Conservation (phyloP, 2,329 filamentous ascomycete genomes). For the Paramyrothecium sp. region DNA sequence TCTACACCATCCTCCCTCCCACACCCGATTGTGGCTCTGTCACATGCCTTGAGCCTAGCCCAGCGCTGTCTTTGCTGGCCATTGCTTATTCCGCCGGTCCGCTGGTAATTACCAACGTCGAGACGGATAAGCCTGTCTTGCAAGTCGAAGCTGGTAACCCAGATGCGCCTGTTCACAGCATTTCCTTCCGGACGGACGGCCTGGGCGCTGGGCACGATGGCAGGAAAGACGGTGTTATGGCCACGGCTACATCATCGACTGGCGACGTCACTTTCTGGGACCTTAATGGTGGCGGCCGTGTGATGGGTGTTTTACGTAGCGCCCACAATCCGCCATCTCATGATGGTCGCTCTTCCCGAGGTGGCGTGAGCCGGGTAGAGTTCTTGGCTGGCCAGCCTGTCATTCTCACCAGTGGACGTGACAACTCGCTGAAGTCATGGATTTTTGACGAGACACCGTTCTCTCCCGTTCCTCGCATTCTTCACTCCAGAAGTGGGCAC, state of each 20-base stretch:
- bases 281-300: constrained; percentile 81
- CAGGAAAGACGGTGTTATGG: constrained; percentile 85
- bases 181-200: constrained; percentile 88
- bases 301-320: constrained; percentile 82
- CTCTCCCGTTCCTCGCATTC: constrained; percentile 77
- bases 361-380: constrained; percentile 83
- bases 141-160: constrained; percentile 65
- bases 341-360: constrained; percentile 55
- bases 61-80: constrained; percentile 80
- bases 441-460: constrained; percentile 94
- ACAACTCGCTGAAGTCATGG: constrained; percentile 95
- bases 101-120: constrained; percentile 77
- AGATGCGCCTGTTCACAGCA: constrained; percentile 70
- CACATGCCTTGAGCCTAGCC: constrained; percentile 82
- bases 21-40: constrained; percentile 72
- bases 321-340: constrained; percentile 77
- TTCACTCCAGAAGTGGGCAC: constrained; percentile 87
- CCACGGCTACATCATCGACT: constrained; percentile 73
- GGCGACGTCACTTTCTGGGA: constrained; percentile 98
- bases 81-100: constrained; percentile 83
- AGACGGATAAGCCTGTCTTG: constrained; percentile 72
- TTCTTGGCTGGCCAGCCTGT: constrained; percentile 89
- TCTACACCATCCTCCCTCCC: constrained; percentile 85
- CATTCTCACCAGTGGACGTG: constrained; percentile 83
- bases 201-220: constrained; percentile 87